Evolutionary conservation across 2,329 filamentous ascomycete species (phyloP).

Genomic region (Pestalotiopsis sp.): DNA sequence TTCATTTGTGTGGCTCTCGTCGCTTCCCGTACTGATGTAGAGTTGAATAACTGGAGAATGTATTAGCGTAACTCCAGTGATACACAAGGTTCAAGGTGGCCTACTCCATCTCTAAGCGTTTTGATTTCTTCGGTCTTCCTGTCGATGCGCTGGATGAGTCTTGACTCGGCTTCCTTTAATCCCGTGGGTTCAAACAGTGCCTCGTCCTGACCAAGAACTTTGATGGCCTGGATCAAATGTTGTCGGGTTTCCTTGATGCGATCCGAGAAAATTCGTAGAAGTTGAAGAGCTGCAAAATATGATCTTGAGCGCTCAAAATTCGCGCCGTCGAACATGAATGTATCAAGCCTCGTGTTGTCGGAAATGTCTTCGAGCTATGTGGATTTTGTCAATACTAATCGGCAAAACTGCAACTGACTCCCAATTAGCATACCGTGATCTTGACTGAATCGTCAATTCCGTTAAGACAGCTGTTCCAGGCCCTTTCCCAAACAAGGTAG

Average conservation of each 20-base stretch:
- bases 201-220: background rate
- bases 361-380: background rate
- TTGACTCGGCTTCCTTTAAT: background rate
- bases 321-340: background rate
- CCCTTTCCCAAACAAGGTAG: background rate
- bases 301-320: background rate
- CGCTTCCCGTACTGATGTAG: background rate
- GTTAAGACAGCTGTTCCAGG: background rate
- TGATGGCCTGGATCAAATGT: background rate
- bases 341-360: background rate
- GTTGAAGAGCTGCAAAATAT: background rate
- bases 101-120: background rate
- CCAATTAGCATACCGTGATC: background rate
- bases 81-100: rapidly evolving
- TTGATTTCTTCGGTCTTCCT: background rate
- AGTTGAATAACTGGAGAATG: background rate
- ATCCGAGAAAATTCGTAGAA: background rate
- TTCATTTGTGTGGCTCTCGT: background rate
- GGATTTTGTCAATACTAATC: background rate
- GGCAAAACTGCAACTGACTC: background rate
- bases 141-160: background rate
- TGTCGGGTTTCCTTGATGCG: background rate
- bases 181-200: background rate
- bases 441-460: background rate
- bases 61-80: background rate